Conservation (phyloP, 75 land plant species). For the Pseudotsuga menziesii region DNA sequence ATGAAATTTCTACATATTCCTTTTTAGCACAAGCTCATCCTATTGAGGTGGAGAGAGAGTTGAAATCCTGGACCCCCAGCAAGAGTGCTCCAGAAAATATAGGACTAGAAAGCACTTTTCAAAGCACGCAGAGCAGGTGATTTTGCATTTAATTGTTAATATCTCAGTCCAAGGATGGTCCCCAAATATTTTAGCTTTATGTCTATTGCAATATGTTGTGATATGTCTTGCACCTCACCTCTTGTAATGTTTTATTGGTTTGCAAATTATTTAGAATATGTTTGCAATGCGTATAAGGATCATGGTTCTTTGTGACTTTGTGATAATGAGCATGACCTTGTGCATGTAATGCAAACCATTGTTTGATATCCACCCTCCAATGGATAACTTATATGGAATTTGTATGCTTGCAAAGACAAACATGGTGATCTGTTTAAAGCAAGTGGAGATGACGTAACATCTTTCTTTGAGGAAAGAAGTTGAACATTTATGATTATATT, state of each 20-base stretch:
- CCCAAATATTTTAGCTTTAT: neutral
- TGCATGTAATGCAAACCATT: neutral
- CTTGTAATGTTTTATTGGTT: neutral
- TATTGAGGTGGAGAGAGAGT: conserved; percentile 68
- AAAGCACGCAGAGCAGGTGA: conserved; percentile 68
- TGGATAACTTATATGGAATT: neutral
- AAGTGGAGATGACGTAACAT: too few species aligned
- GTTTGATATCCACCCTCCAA: neutral
- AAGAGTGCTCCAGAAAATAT: conserved; percentile 61
- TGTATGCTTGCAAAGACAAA: too few species aligned
- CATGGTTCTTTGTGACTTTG: neutral
- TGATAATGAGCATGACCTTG: neutral
- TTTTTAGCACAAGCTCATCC: conserved; percentile 56
- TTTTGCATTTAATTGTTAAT: neutral
- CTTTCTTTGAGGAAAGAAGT: too few species aligned
- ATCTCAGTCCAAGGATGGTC: neutral
- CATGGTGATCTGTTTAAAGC: too few species aligned
- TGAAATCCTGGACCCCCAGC: conserved; percentile 90
- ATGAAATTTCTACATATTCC: conserved; percentile 74
- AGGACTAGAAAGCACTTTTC: conserved; percentile 68
- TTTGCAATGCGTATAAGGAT: neutral
- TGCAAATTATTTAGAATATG: neutral
- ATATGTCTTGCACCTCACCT: neutral
- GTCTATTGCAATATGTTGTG: neutral
- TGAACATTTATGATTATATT: too few species aligned